Conservation (phyloP, 768 basidiomycete species). For the Lenzites betulinus region DNA sequence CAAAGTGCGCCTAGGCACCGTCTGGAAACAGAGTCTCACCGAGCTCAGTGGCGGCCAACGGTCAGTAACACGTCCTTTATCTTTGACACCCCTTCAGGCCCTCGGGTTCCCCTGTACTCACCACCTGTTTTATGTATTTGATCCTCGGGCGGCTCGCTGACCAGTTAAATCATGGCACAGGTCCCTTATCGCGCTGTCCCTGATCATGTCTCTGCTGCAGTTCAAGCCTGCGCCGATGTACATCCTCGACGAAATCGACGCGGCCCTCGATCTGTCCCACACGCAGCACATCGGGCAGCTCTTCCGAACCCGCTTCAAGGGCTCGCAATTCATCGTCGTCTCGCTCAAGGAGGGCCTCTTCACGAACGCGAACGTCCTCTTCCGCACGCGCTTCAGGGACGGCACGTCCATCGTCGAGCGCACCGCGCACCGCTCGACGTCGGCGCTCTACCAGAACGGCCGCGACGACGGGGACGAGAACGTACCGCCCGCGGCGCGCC, state of each 20-base stretch:
- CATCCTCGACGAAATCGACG: constrained; percentile 98
- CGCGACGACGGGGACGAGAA: constrained; percentile 20
- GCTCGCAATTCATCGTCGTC: constrained; percentile 97
- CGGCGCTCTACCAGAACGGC: constrained; percentile 16
- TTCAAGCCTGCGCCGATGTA: constrained; percentile 99
- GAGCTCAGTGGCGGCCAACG: constrained; percentile 97
- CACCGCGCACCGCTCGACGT: constrained; percentile 54
- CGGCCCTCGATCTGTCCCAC: constrained; percentile 93
- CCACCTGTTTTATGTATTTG: not conserved
- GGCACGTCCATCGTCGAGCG: constrained; percentile 91
- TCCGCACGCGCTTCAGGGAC: constrained; percentile 90
- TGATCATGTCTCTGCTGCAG: constrained; percentile 98
- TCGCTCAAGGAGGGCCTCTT: constrained; percentile 96
- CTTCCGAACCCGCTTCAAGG: constrained; percentile 97
- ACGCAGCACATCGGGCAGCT: constrained; percentile 97
- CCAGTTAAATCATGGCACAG: constrained; percentile 41
- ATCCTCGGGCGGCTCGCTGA: not conserved
- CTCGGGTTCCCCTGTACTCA: not conserved
- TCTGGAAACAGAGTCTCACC: constrained; percentile 98
- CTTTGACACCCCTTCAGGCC: not conserved
- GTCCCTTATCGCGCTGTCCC: constrained; percentile 93
- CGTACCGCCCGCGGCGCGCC: constrained; percentile 12
- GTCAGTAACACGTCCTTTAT: constrained; percentile 45
- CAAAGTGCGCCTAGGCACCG: constrained; percentile 90
- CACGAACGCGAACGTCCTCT: constrained; percentile 96